Conservation (phyloP, 345 rosid species). For the Salix exigua region DNA sequence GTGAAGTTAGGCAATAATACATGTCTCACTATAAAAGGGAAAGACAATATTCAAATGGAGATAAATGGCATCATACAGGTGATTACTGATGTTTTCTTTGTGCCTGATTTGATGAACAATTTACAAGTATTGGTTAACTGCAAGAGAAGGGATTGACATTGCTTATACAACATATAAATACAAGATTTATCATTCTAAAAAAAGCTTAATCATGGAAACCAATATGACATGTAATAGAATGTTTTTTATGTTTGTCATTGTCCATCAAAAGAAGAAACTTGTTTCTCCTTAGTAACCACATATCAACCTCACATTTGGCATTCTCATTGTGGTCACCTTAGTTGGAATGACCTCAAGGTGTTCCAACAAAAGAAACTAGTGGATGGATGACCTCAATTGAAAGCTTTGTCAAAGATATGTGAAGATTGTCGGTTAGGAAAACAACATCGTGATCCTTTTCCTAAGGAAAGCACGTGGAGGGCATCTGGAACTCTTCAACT, state of each 20-base stretch:
- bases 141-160: background rate
- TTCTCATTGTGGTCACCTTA: background rate
- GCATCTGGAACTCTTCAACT: background rate
- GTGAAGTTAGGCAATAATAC: background rate
- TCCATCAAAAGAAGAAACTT: background rate
- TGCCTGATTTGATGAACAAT: background rate
- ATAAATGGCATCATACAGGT: background rate
- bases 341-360: background rate
- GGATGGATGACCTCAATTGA: background rate
- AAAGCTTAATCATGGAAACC: background rate
- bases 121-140: background rate
- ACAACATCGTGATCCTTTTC: background rate
- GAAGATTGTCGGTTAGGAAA: background rate
- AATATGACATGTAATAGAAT: background rate
- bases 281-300: too few species aligned
- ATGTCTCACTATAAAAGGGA: background rate
- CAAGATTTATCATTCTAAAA: background rate
- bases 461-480: conserved; percentile 4
- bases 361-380: background rate
- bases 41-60: background rate
- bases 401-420: background rate
- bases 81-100: background rate
- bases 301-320: background rate
- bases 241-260: background rate
- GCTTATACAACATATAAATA: background rate